Conservation (phyloP, 208 protist genomes). For the Porcisia hertigi region DNA sequence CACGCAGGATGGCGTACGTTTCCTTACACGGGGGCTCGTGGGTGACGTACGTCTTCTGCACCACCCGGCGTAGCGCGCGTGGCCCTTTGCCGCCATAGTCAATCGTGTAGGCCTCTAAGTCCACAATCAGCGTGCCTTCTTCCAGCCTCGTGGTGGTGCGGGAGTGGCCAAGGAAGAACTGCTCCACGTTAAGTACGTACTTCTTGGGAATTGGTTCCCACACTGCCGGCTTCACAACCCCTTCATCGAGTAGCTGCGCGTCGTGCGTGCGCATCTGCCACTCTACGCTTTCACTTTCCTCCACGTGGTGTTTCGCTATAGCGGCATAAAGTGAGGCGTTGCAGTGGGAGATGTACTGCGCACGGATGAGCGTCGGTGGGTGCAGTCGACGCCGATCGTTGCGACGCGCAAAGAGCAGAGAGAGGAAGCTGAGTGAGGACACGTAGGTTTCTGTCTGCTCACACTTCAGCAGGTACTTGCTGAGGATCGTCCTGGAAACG, state of each 20-base stretch:
- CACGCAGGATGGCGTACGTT: conserved; percentile 30
- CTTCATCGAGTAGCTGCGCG: conserved; percentile 73
- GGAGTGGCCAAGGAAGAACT: conserved; percentile 70
- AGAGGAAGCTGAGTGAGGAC: conserved; percentile 45
- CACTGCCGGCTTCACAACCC: conserved; percentile 71
- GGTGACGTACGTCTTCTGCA: conserved; percentile 51
- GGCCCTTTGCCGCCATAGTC: conserved; percentile 85
- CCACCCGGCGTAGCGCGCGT: conserved; percentile 65
- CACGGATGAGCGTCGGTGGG: conserved; percentile 71
- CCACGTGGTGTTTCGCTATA: conserved; percentile 61
- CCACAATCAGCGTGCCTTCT: conserved; percentile 42
- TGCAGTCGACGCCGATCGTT: conserved; percentile 65
- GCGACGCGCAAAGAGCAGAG: conserved; percentile 51
- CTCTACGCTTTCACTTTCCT: conserved; percentile 64
- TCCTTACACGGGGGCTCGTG: conserved; percentile 38
- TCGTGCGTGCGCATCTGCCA: conserved; percentile 82
- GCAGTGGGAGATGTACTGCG: conserved; percentile 80
- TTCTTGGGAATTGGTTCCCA: conserved; percentile 80
- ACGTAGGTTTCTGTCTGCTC: conserved; percentile 43
- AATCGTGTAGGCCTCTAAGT: conserved; percentile 57
- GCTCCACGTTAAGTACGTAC: conserved; percentile 62
- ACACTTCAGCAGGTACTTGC: conserved; percentile 45
- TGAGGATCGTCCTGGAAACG: conserved; percentile 61
- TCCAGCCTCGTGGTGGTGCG: conserved; percentile 53
- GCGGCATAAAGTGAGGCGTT: conserved; percentile 61